Evolutionary conservation across 805 yeast genomes (phyloP).

Genomic region (Cyberlindnera xylosilytica): DNA sequence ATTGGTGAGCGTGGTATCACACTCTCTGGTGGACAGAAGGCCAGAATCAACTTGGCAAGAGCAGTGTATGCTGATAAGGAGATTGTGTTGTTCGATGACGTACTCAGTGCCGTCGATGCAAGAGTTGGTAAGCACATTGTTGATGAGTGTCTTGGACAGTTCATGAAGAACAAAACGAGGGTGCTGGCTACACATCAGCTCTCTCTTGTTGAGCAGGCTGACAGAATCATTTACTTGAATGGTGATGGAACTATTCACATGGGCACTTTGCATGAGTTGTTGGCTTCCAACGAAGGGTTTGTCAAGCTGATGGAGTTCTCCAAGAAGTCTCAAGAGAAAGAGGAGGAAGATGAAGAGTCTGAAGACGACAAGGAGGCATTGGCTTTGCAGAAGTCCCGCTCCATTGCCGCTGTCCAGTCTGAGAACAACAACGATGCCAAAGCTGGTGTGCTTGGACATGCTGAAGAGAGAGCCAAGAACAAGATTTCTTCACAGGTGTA

Average conservation of each 20-base stretch:
- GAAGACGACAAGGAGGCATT: constrained; percentile 19
- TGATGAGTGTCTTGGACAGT: constrained; percentile 53
- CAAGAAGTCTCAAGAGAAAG: constrained; percentile 27
- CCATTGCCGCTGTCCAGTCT: constrained; percentile 10
- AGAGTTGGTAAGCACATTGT: constrained; percentile 71
- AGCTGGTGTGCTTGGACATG: constrained; percentile 39
- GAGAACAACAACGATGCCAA: constrained; percentile 10
- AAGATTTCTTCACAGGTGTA: constrained; percentile 49
- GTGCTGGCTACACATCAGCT: constrained; percentile 77
- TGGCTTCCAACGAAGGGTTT: constrained; percentile 40
- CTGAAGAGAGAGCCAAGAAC: constrained; percentile 60
- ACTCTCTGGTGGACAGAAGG: constrained; percentile 78
- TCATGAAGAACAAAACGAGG: constrained; percentile 53
- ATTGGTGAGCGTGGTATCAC: constrained; percentile 79
- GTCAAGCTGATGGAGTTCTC: constrained; percentile 45
- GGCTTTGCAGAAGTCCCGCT: constrained; percentile 3
- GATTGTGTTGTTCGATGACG: constrained; percentile 67
- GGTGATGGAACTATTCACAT: constrained; percentile 56
- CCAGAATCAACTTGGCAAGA: constrained; percentile 66
- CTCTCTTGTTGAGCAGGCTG: constrained; percentile 59
- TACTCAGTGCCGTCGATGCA: constrained; percentile 75
- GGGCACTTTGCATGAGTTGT: constrained; percentile 55
- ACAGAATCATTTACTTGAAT: constrained; percentile 57
- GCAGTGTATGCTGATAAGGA: constrained; percentile 64
- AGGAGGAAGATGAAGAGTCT: constrained; percentile 29